These are phyloP conservation scores for Pelargonium australe DNA, from an alignment of 441 rosid genomes.

Conservation along the genomic window DNA sequence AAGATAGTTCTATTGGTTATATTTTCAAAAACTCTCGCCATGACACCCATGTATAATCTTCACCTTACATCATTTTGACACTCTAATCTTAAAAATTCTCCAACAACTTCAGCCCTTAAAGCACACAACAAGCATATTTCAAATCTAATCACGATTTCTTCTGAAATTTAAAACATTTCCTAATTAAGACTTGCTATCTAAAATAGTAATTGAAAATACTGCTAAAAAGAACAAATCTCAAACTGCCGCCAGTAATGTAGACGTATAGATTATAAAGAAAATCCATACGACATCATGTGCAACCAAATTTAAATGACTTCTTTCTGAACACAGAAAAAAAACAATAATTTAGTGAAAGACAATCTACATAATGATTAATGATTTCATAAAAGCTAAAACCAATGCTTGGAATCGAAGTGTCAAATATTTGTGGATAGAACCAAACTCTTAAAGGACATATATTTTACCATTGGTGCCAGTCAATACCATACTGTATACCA, in stretches of 20 bases:
- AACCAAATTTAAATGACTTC: too few species aligned
- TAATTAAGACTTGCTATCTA: too few species aligned
- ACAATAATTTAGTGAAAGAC: too few species aligned
- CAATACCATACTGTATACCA: not conserved
- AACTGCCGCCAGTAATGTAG: too few species aligned
- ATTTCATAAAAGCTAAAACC: not conserved
- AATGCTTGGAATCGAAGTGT: not conserved
- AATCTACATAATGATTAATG: not conserved
- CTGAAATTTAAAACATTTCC: not conserved
- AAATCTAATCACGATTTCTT: not conserved
- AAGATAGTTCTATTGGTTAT: not conserved
- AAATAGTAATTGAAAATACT: too few species aligned
- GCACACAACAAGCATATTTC: not conserved
- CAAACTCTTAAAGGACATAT: conserved; percentile 3
- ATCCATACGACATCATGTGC: too few species aligned
- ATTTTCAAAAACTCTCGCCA: not conserved
- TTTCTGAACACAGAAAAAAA: too few species aligned
- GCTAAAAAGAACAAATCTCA: too few species aligned
- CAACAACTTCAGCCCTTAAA: not conserved
- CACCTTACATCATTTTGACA: not conserved
- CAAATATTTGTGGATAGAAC: not conserved
- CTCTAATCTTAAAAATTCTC: not conserved
- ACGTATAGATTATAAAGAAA: too few species aligned
- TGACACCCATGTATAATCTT: not conserved
- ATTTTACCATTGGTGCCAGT: not conserved